Base-by-base conservation (phyloP, 805 yeast species). In the Yamadazyma laniorum region DNA sequence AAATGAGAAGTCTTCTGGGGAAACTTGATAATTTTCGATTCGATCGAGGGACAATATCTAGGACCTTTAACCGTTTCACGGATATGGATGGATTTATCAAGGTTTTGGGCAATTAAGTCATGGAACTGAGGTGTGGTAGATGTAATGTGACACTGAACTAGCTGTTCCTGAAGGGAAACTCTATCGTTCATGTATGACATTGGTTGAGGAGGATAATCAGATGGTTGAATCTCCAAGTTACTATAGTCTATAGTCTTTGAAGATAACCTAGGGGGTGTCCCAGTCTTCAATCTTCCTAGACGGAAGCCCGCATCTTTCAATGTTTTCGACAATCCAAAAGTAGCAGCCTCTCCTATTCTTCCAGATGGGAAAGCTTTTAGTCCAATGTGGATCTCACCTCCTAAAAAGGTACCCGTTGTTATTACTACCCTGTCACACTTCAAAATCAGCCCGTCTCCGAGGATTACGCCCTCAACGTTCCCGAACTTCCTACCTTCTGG, bases 51-150 rank as follows among this genome's bases (percentile, higher is more conserved):
- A 61, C 99, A 93, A 58, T 93, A 93, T 19, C 99, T 66, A 2
- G 99, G 99, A 0, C 99, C 99, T 50, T 86, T 86, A 5, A 91
- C 95, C 0, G 95, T 84, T 61, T 93, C 98, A 43, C 90, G 66
- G 22, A 93, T 91, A 59, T 93, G 99, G 5, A 93, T 78, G 4
- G 96, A 81, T 52, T 85, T 77, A 55, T 86, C 84, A 32, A 93
- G 67, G 54, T 93, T 91, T 1, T 70, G 61, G 11, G 79, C 63
- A 15, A 93, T 67, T 27, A 87, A 62, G 1, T 80, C 72, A 55
- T 90, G 97, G 39, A 95, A 65, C 27, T 71, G 77, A 0, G 78
- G 75, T 0, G 88, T 89, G 0, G 99, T 93, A 23, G 69, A 56
- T 0, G 99, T 90, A 35, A 82, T 77, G 58, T 82, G 82, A 53